Evolutionary conservation across 768 basidiomycete species (phyloP), one percentile per base, ranked within the genome.

Genomic region (Mrakia frigida): DNA sequence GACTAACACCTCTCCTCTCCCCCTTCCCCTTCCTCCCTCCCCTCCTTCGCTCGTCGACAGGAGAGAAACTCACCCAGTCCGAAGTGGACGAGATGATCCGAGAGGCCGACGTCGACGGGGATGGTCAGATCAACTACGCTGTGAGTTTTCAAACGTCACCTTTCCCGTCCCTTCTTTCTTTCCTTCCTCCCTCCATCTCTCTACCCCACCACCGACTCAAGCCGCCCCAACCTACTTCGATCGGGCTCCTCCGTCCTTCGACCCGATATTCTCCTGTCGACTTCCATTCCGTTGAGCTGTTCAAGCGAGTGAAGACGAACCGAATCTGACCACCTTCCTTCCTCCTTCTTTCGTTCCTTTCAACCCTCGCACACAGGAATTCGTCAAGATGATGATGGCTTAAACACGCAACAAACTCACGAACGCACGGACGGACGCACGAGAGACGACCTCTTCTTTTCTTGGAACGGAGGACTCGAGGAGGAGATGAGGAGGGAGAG

Each of bases 31-130:
- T 18, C 46, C 82, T 82, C 82, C 75, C 79, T 78, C 74, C 79
- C 81, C 89, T 91, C 35, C 39, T 41, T 37, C 61, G 39, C 14
- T 2, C 35, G 3, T 25, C 23, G 21, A 39, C 65, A 68, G 65
- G 92, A 75, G 93, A 95, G 87, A 94, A 93, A 84, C 86, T 94
- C 76, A 87, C 91, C 18, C 93, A 94, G 79, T 86, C 82, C 11
- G 94, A 96, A 84, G 93, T 95, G 79, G 91, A 93, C 78, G 94
- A 95, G 86, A 95, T 97, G 94, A 97, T 97, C 82, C 90, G 93
- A 74, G 94, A 97, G 85, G 94, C 94, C 75, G 94, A 97, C 82
- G 87, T 93, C 70, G 93, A 97, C 81, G 94, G 94, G 71, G 92
- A 94, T 83, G 93, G 93, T n/a, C 92, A 93, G 85, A 81, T 82